A percentile compares a stretch with the other conserved stretches of the same genome.
These are phyloP conservation scores for Leccinum variicolor DNA, from an alignment of 768 basidiomycete genomes.

Conservation along the genomic window DNA sequence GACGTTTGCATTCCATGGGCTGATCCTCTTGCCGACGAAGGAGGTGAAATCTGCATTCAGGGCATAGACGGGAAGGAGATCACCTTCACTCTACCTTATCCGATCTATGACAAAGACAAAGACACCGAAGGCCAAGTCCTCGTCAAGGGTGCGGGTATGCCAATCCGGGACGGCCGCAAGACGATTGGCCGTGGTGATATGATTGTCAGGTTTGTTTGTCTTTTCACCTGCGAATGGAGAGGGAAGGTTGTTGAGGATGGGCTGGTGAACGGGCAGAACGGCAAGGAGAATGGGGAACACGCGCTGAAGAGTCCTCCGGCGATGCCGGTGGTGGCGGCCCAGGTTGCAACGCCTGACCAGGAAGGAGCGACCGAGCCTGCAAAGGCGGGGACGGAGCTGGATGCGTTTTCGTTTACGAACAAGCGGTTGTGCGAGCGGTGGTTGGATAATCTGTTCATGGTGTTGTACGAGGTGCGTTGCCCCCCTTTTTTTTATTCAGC, in stretches of 20 bases:
- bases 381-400: conserved; percentile 35
- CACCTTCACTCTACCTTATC: conserved; percentile 49
- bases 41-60: conserved; percentile 47
- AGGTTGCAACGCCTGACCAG: conserved; percentile 22
- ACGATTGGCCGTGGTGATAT: conserved; percentile 59
- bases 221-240: conserved; percentile 20
- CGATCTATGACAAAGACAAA: conserved; percentile 46
- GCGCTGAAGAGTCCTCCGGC: not conserved
- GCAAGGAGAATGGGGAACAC: conserved; percentile 23
- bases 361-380: conserved; percentile 20
- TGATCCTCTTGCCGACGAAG: conserved; percentile 44
- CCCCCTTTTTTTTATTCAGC: not conserved
- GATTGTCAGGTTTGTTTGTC: conserved; percentile 48
- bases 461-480: conserved; percentile 84
- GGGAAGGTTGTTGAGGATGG: conserved; percentile 15
- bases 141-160: conserved; percentile 68
- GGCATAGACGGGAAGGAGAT: conserved; percentile 60
- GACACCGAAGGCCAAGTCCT: conserved; percentile 46
- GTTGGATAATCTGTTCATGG: conserved; percentile 98
- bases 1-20: conserved; percentile 56
- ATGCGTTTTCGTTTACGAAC: conserved; percentile 89
- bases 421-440: conserved; percentile 96
- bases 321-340: conserved; percentile 40
- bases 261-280: not conserved
- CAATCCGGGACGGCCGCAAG: conserved; percentile 49